Evolutionary conservation across 495 filamentous ascomycete species (phyloP).

Genomic region (Stereocaulon alpinum): DNA sequence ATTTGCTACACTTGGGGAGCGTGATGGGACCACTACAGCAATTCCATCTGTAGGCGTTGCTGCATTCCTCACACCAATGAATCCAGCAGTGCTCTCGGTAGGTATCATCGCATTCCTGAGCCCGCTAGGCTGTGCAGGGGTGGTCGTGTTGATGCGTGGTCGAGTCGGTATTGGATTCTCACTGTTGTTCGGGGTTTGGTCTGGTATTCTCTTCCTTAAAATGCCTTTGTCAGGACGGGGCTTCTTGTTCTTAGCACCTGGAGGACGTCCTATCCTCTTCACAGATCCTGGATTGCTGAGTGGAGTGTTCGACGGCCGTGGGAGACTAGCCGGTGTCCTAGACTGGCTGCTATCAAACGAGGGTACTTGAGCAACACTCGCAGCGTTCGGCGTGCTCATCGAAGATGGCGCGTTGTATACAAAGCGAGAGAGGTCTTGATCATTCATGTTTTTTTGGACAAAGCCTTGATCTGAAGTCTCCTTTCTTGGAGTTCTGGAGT

Average conservation of each 20-base stretch:
- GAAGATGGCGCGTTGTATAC: background rate
- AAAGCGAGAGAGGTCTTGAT: background rate
- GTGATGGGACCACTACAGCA: slow-evolving; percentile 19
- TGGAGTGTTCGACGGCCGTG: background rate
- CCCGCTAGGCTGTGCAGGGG: slow-evolving; percentile 13
- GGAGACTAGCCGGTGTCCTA: too few relatives aligned
- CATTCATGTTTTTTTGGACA: background rate
- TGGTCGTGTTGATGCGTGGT: slow-evolving; percentile 1
- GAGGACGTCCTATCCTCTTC: slow-evolving; percentile 14
- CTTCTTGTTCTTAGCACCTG: slow-evolving; percentile 16
- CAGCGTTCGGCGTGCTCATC: background rate
- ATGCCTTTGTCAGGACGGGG: slow-evolving; percentile 14
- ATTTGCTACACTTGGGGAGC: slow-evolving; percentile 21
- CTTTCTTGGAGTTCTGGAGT: background rate
- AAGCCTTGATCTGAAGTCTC: background rate
- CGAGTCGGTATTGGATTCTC: background rate
- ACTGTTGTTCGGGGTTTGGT: background rate
- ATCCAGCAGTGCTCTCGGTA: background rate
- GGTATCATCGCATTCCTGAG: slow-evolving; percentile 17
- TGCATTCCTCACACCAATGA: background rate
- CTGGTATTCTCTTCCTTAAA: background rate
- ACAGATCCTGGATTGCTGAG: background rate
- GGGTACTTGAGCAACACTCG: background rate
- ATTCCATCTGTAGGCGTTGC: slow-evolving; percentile 15
- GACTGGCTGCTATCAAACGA: background rate